Evolutionary conservation across 2,329 filamentous ascomycete genomes (phyloP), one percentile per base, ranked within the genome.

Genomic region (Sarocladium kiliense): DNA sequence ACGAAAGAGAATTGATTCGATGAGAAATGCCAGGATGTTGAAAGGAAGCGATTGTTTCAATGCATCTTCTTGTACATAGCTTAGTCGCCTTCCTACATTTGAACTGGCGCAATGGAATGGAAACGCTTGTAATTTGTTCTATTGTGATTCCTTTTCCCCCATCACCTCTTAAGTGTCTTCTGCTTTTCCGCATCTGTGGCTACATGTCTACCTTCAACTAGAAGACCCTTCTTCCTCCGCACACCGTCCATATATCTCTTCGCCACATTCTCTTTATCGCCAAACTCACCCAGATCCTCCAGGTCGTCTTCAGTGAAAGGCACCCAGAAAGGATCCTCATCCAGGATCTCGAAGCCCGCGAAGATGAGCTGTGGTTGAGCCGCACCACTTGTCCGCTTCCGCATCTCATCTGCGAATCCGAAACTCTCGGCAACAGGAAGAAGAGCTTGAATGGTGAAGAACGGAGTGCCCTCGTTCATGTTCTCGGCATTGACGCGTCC

Each of bases 311-410:
- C 94, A 0, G 93, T 97, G 61, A 91, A 91, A 1, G 94, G 94
- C 47, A 96, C 91, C 94, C 94, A 99, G 75, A 95, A 96, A 0
- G 94, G 94, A 75, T 99, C 94, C 72, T 97, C 88, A 68, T 97
- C 91, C 2, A 97, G 77, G 62, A 96, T 82, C 71, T 97, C 91
- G 66, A 92, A 99, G 1, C 94, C 94, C 7, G 89, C 84, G 68
- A 97, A 99, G 58, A 96, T 87, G 36, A 99, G 79, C 77, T 97
- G 94, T 51, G 94, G 94, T 64, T 90, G 88, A 1, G 94, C 94
- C 2, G 89, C 90, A 2, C 94, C 94, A 6, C 87, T 91, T 1
- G 91, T 96, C 6, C 92, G 83, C 74, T 97, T 97, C 57, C 94
- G 85, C 74, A 99, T 97, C 72, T 99, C 94, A 67, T 97, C 94